Conservation (phyloP, 345 rosid species). For the Hypericum androsaemum region DNA sequence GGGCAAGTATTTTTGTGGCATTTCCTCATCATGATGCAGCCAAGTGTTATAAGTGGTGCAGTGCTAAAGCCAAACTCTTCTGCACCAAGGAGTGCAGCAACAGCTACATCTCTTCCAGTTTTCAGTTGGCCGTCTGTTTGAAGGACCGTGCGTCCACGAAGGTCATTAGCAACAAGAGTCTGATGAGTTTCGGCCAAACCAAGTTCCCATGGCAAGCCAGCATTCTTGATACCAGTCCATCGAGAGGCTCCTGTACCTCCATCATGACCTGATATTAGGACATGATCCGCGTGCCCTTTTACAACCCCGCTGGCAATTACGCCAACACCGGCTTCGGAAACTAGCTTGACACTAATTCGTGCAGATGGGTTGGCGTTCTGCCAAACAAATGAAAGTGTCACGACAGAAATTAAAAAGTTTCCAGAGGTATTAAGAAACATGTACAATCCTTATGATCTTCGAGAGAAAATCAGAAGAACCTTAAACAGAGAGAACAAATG, state of each 20-base stretch:
- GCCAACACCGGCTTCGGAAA: slow-evolving; percentile 99
- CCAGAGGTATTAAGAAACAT: not conserved
- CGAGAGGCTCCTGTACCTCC: slow-evolving; percentile 99
- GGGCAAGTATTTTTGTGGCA: slow-evolving; percentile 99
- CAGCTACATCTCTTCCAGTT: slow-evolving; percentile 97
- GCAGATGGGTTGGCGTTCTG: slow-evolving; percentile 95
- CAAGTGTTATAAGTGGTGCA: slow-evolving; percentile 96
- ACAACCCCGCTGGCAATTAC: slow-evolving; percentile 99
- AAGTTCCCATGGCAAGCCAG: slow-evolving; percentile 99
- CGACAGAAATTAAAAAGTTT: slow-evolving; percentile 2
- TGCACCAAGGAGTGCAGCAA: slow-evolving; percentile 98
- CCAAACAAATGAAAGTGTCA: slow-evolving; percentile 10
- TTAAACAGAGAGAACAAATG: not conserved
- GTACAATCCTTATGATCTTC: not conserved
- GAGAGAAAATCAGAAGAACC: not conserved
- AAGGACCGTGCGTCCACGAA: slow-evolving; percentile 95
- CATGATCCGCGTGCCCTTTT: slow-evolving; percentile 99
- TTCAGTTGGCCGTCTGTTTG: slow-evolving; percentile 99
- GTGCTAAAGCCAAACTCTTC: slow-evolving; percentile 99
- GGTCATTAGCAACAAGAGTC: slow-evolving; percentile 96
- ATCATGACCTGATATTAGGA: slow-evolving; percentile 94
- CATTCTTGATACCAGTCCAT: slow-evolving; percentile 98
- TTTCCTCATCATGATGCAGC: slow-evolving; percentile 99
- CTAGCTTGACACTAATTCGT: slow-evolving; percentile 88
- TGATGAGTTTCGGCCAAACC: slow-evolving; percentile 99